Percentiles rank a stretch among this genome's conserved stretches.
These are phyloP conservation scores for Lophiostoma macrostomum DNA, from an alignment of 495 filamentous ascomycete species.

Conservation along the genomic window DNA sequence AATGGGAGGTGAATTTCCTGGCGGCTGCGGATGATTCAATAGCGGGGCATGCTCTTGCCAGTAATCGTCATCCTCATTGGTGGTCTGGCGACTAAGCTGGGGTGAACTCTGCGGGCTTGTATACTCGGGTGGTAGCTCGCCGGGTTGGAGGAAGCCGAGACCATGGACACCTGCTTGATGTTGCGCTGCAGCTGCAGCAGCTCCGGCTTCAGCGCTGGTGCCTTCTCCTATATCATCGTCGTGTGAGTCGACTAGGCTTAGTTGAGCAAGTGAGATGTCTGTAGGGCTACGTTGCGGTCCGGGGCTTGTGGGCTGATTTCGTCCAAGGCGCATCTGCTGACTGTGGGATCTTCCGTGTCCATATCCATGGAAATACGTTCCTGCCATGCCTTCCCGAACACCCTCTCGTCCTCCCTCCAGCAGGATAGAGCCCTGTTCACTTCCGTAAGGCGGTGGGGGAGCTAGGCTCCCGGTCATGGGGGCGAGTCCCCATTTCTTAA, in stretches of 20 bases:
- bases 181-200: constrained; percentile 35
- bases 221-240: constrained; percentile 67
- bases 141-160: constrained; percentile 33
- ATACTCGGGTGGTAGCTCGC: constrained; percentile 43
- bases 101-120: constrained; percentile 39
- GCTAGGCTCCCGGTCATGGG: constrained; percentile 94
- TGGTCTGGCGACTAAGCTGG: constrained; percentile 5
- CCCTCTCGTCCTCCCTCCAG: constrained; percentile 80
- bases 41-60: constrained; percentile 22
- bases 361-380: constrained; percentile 51
- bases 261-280: constrained; percentile 85
- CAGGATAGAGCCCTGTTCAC: constrained; percentile 91
- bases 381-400: constrained; percentile 52
- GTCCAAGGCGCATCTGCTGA: constrained; percentile 56
- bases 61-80: constrained; percentile 15
- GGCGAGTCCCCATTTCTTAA: constrained; percentile 98
- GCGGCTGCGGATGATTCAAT: constrained; percentile 10
- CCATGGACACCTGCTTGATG: constrained; percentile 20
- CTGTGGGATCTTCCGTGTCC: constrained; percentile 55
- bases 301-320: constrained; percentile 68
- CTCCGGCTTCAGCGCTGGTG: constrained; percentile 51
- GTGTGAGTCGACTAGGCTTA: constrained; percentile 67
- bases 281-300: constrained; percentile 90
- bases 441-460: constrained; percentile 93
- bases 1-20: constrained; percentile 40